Base-by-base conservation (phyloP, 2,329 filamentous ascomycete genomes). In the Alternaria gaisen region DNA sequence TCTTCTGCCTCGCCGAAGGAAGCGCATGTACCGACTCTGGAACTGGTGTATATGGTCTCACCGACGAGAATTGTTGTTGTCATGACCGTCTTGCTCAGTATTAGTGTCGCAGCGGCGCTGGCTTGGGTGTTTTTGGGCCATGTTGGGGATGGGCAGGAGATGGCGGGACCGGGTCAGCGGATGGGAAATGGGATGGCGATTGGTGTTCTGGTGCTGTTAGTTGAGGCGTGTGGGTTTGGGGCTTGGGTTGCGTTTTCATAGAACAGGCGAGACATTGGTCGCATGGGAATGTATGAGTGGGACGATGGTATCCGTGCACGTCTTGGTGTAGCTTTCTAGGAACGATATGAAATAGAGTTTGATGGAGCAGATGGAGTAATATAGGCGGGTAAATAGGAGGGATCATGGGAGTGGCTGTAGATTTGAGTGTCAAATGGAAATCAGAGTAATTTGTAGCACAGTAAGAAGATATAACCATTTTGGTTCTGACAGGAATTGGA, bases 41-140 rank as follows among this genome's bases (percentile, higher is more conserved):
- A 48, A 20, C 9, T 48, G n/a, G 20, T 32, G 2, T 48, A 22
- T n/a, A 16, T 64, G 1, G 57, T 71, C 10, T 72, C 72, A 0
- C 55, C 57, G 1, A n/a, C 52, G 0, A 61, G 70, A 9, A 55
- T 74, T 20, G 14, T 69, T 2, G 14, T 55, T 2, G 72, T 66
- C 3, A 30, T 75, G 14, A 44, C 38, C 1, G 16, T 70, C 5
- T 64, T 71, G 36, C 55, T 75, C 11, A 41, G 42, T 4, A 38
- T 68, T 2, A 65, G 65, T 16, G 60, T 70, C 1, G 34, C 58
- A 3, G 70, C 68, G 9, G 61, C 16, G 0, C 2, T 40, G 36
- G 3, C n/a, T 10, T 40, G 36, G 36, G n/a, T 40, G 7, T 20
- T 40, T 20, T 1, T 40, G 36, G 3, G 36, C 1, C 34, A 38